Evolutionary conservation across 257 asterid genomes (phyloP).

Genomic region (Rauvolfia tetraphylla): DNA sequence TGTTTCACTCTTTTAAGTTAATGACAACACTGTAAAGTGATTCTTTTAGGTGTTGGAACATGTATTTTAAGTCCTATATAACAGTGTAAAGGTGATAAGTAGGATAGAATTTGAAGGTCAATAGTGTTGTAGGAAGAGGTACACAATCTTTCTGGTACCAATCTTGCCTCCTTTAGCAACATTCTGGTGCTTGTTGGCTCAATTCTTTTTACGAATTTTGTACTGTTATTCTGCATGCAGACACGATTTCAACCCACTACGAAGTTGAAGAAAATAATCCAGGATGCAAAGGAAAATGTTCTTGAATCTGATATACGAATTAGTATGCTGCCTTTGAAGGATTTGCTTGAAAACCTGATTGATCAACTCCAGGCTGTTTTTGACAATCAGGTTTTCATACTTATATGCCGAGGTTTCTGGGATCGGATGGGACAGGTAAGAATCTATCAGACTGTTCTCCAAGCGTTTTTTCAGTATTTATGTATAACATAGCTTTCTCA

Average conservation of each 20-base stretch:
- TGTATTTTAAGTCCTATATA: too few relatives aligned
- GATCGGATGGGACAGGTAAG: constrained; percentile 94
- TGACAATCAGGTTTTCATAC: constrained; percentile 71
- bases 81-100: too few relatives aligned
- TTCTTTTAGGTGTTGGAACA: not conserved
- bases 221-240: constrained; percentile 31
- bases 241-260: constrained; percentile 72
- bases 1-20: not conserved
- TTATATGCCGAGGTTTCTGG: constrained; percentile 80
- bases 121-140: not conserved
- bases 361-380: constrained; percentile 59
- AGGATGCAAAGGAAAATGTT: constrained; percentile 66
- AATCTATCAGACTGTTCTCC: not conserved
- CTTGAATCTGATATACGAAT: constrained; percentile 59
- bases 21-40: not conserved
- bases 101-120: not conserved
- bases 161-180: not conserved
- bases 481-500: not conserved
- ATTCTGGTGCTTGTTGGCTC: not conserved
- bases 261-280: constrained; percentile 76
- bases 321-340: constrained; percentile 81
- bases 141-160: not conserved
- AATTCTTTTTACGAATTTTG: not conserved
- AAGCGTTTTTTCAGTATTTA: too few relatives aligned
- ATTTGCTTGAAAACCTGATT: constrained; percentile 50